Conservation (phyloP, 371 early-diverging fungal genomes). For the Smittium culicis region DNA sequence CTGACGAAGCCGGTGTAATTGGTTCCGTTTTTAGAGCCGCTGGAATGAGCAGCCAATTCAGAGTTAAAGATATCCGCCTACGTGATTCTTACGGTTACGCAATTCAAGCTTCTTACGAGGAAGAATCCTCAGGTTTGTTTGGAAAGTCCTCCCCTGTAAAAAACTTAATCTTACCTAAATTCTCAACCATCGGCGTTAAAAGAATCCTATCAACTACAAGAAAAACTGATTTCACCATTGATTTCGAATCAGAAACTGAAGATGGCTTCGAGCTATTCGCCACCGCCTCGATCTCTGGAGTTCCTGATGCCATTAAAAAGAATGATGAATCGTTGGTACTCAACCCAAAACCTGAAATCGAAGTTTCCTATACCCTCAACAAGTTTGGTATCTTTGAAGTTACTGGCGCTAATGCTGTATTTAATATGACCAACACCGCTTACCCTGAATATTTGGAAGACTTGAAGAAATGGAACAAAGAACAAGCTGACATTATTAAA, state of each 20-base stretch:
- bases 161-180: constrained; percentile 26
- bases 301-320: constrained; percentile 51
- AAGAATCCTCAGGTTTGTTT: constrained; percentile 40
- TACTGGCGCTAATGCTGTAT: constrained; percentile 26
- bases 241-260: constrained; percentile 40
- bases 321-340: constrained; percentile 38
- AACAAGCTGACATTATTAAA: constrained; percentile 16
- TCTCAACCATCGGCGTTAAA: constrained; percentile 52
- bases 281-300: constrained; percentile 48
- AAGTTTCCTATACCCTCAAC: constrained; percentile 52
- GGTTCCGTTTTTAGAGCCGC: constrained; percentile 88
- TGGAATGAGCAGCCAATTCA: constrained; percentile 67
- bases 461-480: constrained; percentile 21
- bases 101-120: constrained; percentile 54
- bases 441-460: constrained; percentile 18
- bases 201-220: constrained; percentile 76
- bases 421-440: constrained; percentile 30
- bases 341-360: constrained; percentile 60
- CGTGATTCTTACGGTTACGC: constrained; percentile 65
- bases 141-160: constrained; percentile 11
- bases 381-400: constrained; percentile 47
- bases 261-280: constrained; percentile 23
- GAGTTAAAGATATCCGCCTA: constrained; percentile 68
- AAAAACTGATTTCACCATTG: constrained; percentile 59
- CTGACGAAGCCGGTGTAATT: constrained; percentile 91